A percentile compares a stretch with the other conserved stretches of the same genome.
Evolutionary conservation across 2,329 filamentous ascomycete genomes (phyloP).

Genomic region (Cryphonectria japonica): DNA sequence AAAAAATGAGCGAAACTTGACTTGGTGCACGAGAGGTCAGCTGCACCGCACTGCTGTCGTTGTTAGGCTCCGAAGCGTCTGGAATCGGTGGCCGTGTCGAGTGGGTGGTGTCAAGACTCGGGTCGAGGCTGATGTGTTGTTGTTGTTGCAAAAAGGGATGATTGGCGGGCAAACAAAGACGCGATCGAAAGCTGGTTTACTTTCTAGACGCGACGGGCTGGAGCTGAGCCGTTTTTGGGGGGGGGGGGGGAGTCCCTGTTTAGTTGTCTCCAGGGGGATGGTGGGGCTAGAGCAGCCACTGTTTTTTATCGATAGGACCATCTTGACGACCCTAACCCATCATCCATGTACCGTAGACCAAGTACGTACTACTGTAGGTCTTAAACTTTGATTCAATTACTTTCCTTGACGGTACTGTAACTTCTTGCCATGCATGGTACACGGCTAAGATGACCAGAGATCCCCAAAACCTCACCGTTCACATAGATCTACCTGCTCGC

Average conservation of each 20-base stretch:
- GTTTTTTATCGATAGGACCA: conserved; percentile 2
- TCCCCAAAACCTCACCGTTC: background rate
- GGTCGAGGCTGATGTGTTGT: background rate
- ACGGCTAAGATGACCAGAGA: background rate
- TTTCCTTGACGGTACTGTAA: background rate
- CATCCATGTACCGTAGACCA: background rate
- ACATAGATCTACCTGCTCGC: background rate
- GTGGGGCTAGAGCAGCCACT: background rate
- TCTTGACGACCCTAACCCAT: background rate
- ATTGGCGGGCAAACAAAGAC: conserved; percentile 7
- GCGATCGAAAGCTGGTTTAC: conserved; percentile 15
- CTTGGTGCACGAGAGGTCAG: background rate
- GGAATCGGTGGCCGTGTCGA: background rate
- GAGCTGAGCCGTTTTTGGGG: background rate
- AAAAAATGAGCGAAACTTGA: conserved; percentile 1
- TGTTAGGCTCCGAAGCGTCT: background rate
- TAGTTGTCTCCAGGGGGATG: conserved; percentile 16
- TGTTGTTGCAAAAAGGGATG: conserved; percentile 1
- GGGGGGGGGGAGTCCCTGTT: conserved; percentile 8
- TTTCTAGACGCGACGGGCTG: conserved; percentile 11
- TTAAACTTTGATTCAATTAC: background rate
- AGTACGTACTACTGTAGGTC: background rate
- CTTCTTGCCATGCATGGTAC: background rate
- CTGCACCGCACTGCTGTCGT: conserved; percentile 9
- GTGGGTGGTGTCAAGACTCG: background rate